Evolutionary conservation across 2,329 filamentous ascomycete species (phyloP).

Genomic region (Xylariales sp.): DNA sequence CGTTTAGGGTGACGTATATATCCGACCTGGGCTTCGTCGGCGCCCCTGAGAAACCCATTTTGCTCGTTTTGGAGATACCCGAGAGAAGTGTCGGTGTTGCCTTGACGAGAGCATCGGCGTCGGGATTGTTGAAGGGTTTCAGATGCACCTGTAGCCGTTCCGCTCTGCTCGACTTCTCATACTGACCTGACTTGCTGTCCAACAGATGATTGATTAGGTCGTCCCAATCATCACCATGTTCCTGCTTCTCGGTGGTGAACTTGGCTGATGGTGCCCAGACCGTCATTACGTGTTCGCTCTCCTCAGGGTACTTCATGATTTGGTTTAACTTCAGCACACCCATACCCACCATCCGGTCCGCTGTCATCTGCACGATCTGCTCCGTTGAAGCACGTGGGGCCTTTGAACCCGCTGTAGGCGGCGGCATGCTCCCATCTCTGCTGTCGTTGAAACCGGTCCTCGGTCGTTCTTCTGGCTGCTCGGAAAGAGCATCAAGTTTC

Average conservation of each 20-base stretch:
- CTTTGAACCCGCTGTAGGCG: conserved; percentile 53
- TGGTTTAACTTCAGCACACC: conserved; percentile 73
- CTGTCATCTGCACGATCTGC: conserved; percentile 37
- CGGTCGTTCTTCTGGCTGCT: conserved; percentile 39
- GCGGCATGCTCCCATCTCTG: conserved; percentile 41
- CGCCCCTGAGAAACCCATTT: conserved; percentile 90
- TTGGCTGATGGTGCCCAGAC: conserved; percentile 67
- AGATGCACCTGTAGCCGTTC: conserved; percentile 77
- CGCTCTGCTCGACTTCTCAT: conserved; percentile 66
- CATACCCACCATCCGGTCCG: conserved; percentile 68
- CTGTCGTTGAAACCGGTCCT: conserved; percentile 33
- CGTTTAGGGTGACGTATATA: conserved; percentile 84
- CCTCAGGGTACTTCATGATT: conserved; percentile 66
- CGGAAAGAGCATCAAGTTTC: conserved; percentile 54
- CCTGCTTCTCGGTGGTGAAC: conserved; percentile 50
- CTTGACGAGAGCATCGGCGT: conserved; percentile 77
- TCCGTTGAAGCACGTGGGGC: conserved; percentile 32
- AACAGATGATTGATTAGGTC: conserved; percentile 69
- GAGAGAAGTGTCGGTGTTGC: conserved; percentile 84
- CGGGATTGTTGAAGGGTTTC: conserved; percentile 69
- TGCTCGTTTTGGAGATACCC: conserved; percentile 72
- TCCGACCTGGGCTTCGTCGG: conserved; percentile 86
- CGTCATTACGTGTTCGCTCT: conserved; percentile 69
- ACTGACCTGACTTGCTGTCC: conserved; percentile 67
- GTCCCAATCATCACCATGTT: conserved; percentile 64